phyloP scores from a whole-genome alignment of 345 rosid genomes.

The Mercurialis annua region DNA sequence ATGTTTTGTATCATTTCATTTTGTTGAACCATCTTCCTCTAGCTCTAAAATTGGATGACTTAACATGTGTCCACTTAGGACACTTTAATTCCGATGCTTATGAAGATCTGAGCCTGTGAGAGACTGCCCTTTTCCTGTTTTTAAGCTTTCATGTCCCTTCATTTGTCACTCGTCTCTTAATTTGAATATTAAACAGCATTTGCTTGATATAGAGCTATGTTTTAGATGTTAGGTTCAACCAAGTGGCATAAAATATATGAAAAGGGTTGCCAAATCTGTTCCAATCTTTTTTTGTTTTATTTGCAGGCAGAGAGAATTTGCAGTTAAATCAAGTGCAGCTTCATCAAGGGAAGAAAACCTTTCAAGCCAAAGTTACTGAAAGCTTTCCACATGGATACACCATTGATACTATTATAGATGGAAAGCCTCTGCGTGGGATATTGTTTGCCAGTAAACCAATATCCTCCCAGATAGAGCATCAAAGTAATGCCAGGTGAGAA shows the following conservation, averaged over 20 bases:
- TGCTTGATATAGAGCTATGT: not conserved
- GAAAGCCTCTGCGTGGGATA: constrained; percentile 82
- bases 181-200: not conserved
- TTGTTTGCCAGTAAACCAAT: constrained; percentile 65
- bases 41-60: not conserved
- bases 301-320: constrained; percentile 54
- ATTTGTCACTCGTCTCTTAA: not conserved
- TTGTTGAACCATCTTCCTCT: not conserved
- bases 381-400: constrained; percentile 68
- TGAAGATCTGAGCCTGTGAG: not conserved
- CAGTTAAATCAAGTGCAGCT: constrained; percentile 33
- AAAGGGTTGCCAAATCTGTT: not conserved
- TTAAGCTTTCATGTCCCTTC: not conserved
- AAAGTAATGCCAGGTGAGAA: constrained; percentile 46
- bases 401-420: constrained; percentile 80
- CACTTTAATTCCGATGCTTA: not conserved
- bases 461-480: constrained; percentile 29
- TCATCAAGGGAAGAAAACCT: constrained; percentile 64
- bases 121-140: not conserved
- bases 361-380: constrained; percentile 81
- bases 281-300: constrained; percentile 6
- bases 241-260: not conserved
- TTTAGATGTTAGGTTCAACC: not conserved
- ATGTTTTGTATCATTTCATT: not conserved
- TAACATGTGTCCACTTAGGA: not conserved